These are phyloP conservation scores for Thraustochytrium striatum DNA, from an alignment of 352 stramenopile species.

Conservation along the genomic window DNA sequence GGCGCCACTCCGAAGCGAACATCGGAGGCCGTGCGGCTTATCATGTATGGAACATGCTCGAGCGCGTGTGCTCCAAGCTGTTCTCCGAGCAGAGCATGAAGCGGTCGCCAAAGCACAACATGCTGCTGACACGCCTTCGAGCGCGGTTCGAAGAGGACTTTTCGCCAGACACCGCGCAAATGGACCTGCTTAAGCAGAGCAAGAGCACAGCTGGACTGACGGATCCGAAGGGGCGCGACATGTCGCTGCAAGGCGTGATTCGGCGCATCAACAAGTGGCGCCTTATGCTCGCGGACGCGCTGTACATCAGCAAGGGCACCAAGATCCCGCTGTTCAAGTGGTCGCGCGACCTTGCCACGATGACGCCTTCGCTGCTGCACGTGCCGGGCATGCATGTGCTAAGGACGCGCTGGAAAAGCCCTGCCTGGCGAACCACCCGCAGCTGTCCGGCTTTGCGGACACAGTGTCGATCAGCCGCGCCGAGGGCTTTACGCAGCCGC, in stretches of 20 bases:
- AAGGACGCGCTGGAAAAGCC: slow-evolving; percentile 11
- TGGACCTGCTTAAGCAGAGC: not conserved
- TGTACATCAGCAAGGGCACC: not conserved
- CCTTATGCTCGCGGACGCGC: slow-evolving; percentile 2
- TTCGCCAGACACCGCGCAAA: slow-evolving; percentile 1
- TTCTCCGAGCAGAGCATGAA: slow-evolving; percentile 34
- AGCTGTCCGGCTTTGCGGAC: not conserved
- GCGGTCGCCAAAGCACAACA: slow-evolving; percentile 14
- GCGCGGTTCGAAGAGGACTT: slow-evolving; percentile 32
- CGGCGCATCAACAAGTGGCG: not conserved
- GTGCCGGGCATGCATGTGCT: slow-evolving; percentile 33
- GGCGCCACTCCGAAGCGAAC: too few relatives aligned
- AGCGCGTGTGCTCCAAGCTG: slow-evolving; percentile 22
- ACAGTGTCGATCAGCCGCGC: not conserved
- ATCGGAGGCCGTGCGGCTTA: slow-evolving; percentile 1
- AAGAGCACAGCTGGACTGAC: not conserved
- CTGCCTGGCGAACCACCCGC: slow-evolving; percentile 10
- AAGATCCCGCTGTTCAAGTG: not conserved
- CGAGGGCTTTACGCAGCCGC: not conserved
- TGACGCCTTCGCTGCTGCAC: slow-evolving; percentile 17
- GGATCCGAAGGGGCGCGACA: slow-evolving; percentile 1
- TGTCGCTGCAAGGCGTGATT: slow-evolving; percentile 10
- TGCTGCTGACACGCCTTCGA: slow-evolving; percentile 3
- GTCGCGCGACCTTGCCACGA: slow-evolving; percentile 18
- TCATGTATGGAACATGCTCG: slow-evolving; percentile 38